Base-by-base conservation (phyloP, 2,329 filamentous ascomycete genomes). In the Cytospora schulzeri region DNA sequence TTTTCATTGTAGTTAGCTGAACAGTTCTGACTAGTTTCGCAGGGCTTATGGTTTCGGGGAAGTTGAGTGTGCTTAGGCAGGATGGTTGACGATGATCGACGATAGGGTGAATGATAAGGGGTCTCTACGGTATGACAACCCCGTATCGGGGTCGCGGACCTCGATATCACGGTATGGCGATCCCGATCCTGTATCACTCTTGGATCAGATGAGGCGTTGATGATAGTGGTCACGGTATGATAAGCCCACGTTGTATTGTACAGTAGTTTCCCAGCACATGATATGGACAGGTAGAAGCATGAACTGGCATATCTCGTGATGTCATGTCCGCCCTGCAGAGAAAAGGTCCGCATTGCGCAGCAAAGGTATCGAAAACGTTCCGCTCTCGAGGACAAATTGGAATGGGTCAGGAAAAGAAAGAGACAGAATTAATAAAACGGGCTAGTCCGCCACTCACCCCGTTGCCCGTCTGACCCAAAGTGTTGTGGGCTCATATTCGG, bases 391-490 rank as follows among this genome's bases (percentile, higher is more conserved):
- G 8, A 38, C 33, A 31, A 54, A 17, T 35, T 19, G 19, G 22
- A 29, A 45, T 33, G 28, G 29, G 33, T 56, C n/a, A 15, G 53
- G 14, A 24, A 55, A 55, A 28, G 45, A 55, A 53, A 33, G 9
- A 45, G 33, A 45, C 17, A 35, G 15, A 53, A 48, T 6, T 35
- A 62, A 45, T 28, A 35, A 33, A 50, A 28, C 38, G 52, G 35
- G 29, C 24, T 45, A 50, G 28, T 7, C 60, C 60, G 35, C 52
- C 60, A 62, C 60, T 62, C 60, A 62, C 60, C 82, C 85, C 24
- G 91, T 93, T 66, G 93, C 88, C 68, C 92, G 83, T 71, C 89
- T 85, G 57, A 96, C 90, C 92, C 92, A 96, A 12, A 96, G 77
- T 33, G 85, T 85, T 0, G 88, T 89, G 14, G 85, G 86, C 71